Percentiles rank a stretch among this genome's conserved stretches.
These are phyloP conservation scores for Erysimum cheiri DNA, from an alignment of 441 rosid genomes.

Conservation along the genomic window DNA sequence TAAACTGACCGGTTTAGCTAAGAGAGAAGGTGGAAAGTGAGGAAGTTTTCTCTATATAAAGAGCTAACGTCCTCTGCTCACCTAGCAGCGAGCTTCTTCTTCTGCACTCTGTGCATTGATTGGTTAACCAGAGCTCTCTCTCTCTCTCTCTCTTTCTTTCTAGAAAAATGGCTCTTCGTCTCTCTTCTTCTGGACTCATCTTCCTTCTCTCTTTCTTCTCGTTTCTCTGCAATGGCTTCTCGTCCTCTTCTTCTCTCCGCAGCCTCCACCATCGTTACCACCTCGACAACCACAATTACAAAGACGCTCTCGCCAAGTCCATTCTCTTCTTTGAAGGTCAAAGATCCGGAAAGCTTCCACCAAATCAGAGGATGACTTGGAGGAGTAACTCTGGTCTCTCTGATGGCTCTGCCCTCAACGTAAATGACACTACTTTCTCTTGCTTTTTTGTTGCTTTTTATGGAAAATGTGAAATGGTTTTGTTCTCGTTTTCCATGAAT, in stretches of 20 bases:
- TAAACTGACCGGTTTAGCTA: slow-evolving; percentile 24
- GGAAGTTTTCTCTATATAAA: slow-evolving; percentile 19
- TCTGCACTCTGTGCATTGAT: slow-evolving; percentile 1
- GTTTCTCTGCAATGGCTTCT: slow-evolving; percentile 56
- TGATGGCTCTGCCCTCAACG: slow-evolving; percentile 65
- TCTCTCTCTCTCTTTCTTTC: no score
- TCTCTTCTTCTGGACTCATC: slow-evolving; percentile 39
- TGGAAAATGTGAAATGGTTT: slow-evolving; percentile 8
- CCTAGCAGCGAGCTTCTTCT: slow-evolving; percentile 17
- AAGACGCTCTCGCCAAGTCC: slow-evolving; percentile 71
- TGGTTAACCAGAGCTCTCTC: not conserved
- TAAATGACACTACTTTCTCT: slow-evolving; percentile 31
- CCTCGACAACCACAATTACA: slow-evolving; percentile 56
- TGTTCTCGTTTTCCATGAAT: not conserved
- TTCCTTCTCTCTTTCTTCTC: slow-evolving; percentile 45
- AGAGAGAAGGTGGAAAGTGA: not conserved
- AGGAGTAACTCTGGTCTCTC: slow-evolving; percentile 73
- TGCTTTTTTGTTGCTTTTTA: slow-evolving; percentile 12
- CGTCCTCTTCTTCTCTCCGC: slow-evolving; percentile 41
- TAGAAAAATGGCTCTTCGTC: slow-evolving; percentile 49
- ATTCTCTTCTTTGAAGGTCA: slow-evolving; percentile 74
- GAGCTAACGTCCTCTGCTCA: slow-evolving; percentile 24
- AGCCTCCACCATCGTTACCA: slow-evolving; percentile 53
- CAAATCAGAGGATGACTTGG: slow-evolving; percentile 67
- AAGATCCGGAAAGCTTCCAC: slow-evolving; percentile 70